Conservation (phyloP, 257 asterid genomes). For the Solanum paucissectum region DNA sequence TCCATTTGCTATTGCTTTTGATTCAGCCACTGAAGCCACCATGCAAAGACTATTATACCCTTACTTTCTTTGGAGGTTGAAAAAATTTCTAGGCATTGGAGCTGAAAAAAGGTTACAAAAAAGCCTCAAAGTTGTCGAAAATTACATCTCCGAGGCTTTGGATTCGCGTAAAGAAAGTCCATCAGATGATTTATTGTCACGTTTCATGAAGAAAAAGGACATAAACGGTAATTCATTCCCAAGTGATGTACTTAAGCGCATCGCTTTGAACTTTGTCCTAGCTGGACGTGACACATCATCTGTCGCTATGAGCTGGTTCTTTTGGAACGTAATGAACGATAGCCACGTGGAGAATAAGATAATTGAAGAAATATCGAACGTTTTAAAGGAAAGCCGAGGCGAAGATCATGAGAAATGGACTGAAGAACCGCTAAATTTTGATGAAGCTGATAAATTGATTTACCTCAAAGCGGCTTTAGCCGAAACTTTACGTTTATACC, state of each 20-base stretch:
- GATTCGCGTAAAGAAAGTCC: constrained; percentile 59
- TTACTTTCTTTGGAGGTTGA: constrained; percentile 58
- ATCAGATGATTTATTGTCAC: constrained; percentile 60
- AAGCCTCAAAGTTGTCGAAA: constrained; percentile 53
- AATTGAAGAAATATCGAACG: constrained; percentile 29
- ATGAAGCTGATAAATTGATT: constrained; percentile 60
- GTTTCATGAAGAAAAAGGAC: constrained; percentile 69
- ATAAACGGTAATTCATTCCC: constrained; percentile 42
- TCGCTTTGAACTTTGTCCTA: constrained; percentile 70
- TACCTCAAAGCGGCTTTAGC: constrained; percentile 67
- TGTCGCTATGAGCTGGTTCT: constrained; percentile 87
- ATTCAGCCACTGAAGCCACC: constrained; percentile 82
- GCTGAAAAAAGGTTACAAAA: constrained; percentile 39
- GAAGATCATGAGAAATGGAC: constrained; percentile 33
- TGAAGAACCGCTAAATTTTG: constrained; percentile 66
- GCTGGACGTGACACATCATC: constrained; percentile 89
- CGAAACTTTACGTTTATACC: constrained; percentile 69
- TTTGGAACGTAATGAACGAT: constrained; percentile 64
- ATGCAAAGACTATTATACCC: constrained; percentile 63
- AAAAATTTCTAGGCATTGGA: constrained; percentile 45
- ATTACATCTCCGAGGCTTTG: constrained; percentile 60
- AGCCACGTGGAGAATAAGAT: constrained; percentile 43
- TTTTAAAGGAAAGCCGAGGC: constrained; percentile 41
- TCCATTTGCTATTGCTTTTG: constrained; percentile 59
- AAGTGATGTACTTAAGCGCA: constrained; percentile 43